Evolutionary conservation across 1,139 yeast species (phyloP), one percentile per base, ranked within the genome.

Genomic region (Kazachstania sp.): DNA sequence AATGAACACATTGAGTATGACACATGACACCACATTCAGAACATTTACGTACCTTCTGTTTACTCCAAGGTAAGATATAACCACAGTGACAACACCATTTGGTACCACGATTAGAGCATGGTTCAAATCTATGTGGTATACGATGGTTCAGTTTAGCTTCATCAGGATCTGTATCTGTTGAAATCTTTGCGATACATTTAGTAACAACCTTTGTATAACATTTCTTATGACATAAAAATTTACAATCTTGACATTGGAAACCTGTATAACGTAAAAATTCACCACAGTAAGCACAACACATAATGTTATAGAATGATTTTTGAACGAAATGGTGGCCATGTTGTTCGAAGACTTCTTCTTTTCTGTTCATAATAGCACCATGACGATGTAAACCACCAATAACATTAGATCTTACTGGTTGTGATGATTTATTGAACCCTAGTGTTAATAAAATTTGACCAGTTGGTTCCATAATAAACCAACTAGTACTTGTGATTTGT

Each of bases 61-160:
- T 81, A 48, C 97, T 96, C 83, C 96, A 83, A 5, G 98, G 97
- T 54, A 92, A 73, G 47, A 92, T 81, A 64, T 87, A 88, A 51
- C 98, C 98, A 75, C 98, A 92, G 64, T 92, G 98, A 60, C 97
- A 92, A 69, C 98, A 92, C 98, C 98, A 92, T 63, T 90, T 90
- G 5, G 98, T 95, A 58, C 97, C 95, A 70, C 90, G 84, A 63
- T 92, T 92, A 19, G 95, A 78, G 30, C 82, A 78, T 23, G 94
- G 90, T 56, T 86, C 96, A 65, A 90, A 90, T 63, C 97, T 80
- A 65, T 92, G 98, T 38, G 98, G 98, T 57, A 92, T 92, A 56
- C 95, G 86, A 64, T 92, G 97, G 61, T 92, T 92, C 66, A 92
- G 78, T 66, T 86, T 88, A 45, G 94, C 86, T 61, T 88, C 97